Percentiles rank a stretch among this genome's conserved stretches.
These are phyloP conservation scores for Ampelomyces quisqualis DNA, from an alignment of 2,329 filamentous ascomycete species.

Conservation along the genomic window DNA sequence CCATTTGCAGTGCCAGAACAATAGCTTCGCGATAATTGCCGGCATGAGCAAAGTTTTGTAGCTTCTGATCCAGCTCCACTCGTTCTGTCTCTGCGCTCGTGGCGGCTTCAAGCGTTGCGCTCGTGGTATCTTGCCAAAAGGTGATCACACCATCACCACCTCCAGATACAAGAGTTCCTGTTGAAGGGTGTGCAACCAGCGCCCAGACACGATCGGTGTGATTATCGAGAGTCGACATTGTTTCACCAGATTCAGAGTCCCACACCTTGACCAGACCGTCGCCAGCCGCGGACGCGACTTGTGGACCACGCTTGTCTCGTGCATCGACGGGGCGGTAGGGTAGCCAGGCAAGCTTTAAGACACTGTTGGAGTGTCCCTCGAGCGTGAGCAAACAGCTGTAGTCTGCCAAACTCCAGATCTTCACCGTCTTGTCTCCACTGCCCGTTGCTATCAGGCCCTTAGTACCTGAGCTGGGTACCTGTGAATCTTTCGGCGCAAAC, in stretches of 20 bases:
- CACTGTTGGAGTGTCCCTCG: conserved; percentile 93
- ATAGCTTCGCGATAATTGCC: conserved; percentile 93
- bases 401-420: conserved; percentile 89
- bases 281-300: conserved; percentile 83
- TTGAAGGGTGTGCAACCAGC: conserved; percentile 65
- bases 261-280: conserved; percentile 97
- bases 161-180: conserved; percentile 78
- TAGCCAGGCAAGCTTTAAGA: conserved; percentile 91
- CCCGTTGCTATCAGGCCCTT: conserved; percentile 86
- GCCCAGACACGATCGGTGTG: conserved; percentile 97
- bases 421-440: conserved; percentile 93
- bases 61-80: conserved; percentile 89
- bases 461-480: conserved; percentile 58
- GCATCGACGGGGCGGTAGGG: conserved; percentile 48
- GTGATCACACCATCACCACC: conserved; percentile 90
- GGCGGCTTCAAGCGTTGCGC: conserved; percentile 72
- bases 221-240: conserved; percentile 89
- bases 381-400: conserved; percentile 93
- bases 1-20: conserved; percentile 84
- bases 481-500: conserved; percentile 79
- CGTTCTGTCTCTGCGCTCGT: conserved; percentile 73
- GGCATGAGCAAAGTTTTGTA: conserved; percentile 87
- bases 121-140: conserved; percentile 93
- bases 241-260: conserved; percentile 83
- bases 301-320: conserved; percentile 59